A percentile compares a stretch with the other conserved stretches of the same genome.
Evolutionary conservation across 2,329 filamentous ascomycete genomes (phyloP).

Genomic region (Diplodia sapinea): DNA sequence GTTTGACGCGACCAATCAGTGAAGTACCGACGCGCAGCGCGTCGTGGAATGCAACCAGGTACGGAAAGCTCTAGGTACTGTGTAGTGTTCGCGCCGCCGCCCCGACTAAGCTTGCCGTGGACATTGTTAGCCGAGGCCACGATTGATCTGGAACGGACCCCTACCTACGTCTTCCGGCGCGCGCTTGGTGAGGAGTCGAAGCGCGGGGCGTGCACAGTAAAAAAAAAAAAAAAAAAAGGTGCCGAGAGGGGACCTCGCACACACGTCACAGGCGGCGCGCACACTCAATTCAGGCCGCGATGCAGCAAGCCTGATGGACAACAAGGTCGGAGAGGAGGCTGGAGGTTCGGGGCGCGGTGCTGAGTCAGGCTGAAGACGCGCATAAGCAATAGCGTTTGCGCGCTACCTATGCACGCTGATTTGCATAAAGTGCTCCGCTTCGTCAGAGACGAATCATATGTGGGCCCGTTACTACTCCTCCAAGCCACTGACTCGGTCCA

Average conservation of each 20-base stretch:
- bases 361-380: constrained; percentile 23
- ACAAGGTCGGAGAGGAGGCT: not conserved
- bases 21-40: not conserved
- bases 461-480: constrained; percentile 10
- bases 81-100: not conserved
- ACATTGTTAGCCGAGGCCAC: not conserved
- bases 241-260: not conserved
- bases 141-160: constrained; percentile 2
- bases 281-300: no score
- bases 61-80: not conserved
- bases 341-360: constrained; percentile 4
- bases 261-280: no score
- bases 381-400: constrained; percentile 14
- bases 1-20: constrained; percentile 7
- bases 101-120: not conserved
- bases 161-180: not conserved
- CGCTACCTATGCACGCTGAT: constrained; percentile 22
- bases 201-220: no score
- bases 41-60: constrained; percentile 3
- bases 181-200: no score
- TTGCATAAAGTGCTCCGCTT: constrained; percentile 21
- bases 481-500: not conserved
- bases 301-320: not conserved
- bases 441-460: constrained; percentile 18
- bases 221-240: no score